Percentiles rank a stretch among this genome's conserved stretches.
These are phyloP conservation scores for Diaporthe citri DNA, from an alignment of 2,329 filamentous ascomycete genomes.

Conservation along the genomic window DNA sequence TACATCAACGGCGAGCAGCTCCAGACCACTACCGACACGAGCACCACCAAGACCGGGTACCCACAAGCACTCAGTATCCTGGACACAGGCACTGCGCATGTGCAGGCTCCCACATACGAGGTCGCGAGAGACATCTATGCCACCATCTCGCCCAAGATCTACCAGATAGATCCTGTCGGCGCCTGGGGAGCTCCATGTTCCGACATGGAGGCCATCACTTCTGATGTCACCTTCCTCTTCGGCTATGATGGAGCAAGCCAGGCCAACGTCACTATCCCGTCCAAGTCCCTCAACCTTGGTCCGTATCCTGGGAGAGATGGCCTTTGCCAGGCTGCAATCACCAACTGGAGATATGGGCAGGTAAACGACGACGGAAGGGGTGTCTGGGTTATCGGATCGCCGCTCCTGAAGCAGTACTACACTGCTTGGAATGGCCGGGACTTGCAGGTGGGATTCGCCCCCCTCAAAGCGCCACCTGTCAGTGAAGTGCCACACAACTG, in stretches of 20 bases:
- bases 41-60: constrained; percentile 9
- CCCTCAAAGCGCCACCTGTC: not conserved
- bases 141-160: constrained; percentile 47
- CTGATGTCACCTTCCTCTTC: constrained; percentile 47
- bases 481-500: not conserved
- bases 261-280: constrained; percentile 47
- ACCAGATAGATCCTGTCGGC: constrained; percentile 47
- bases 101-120: constrained; percentile 46
- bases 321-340: constrained; percentile 49
- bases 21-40: constrained; percentile 29
- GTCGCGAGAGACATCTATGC: constrained; percentile 47
- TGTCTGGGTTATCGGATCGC: constrained; percentile 49
- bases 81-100: constrained; percentile 49
- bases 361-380: constrained; percentile 37
- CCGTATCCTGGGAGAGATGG: constrained; percentile 45
- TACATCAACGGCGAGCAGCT: constrained; percentile 44
- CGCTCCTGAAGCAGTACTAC: constrained; percentile 51
- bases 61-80: constrained; percentile 43
- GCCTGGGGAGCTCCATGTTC: constrained; percentile 50
- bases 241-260: constrained; percentile 41
- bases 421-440: constrained; percentile 50
- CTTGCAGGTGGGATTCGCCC: constrained; percentile 45
- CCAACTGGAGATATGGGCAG: constrained; percentile 35
- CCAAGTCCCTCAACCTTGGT: constrained; percentile 48
- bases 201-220: constrained; percentile 44